These are phyloP conservation scores for Hymenochaete sp. DNA, from an alignment of 1,284 basidiomycete genomes.

Conservation along the genomic window DNA sequence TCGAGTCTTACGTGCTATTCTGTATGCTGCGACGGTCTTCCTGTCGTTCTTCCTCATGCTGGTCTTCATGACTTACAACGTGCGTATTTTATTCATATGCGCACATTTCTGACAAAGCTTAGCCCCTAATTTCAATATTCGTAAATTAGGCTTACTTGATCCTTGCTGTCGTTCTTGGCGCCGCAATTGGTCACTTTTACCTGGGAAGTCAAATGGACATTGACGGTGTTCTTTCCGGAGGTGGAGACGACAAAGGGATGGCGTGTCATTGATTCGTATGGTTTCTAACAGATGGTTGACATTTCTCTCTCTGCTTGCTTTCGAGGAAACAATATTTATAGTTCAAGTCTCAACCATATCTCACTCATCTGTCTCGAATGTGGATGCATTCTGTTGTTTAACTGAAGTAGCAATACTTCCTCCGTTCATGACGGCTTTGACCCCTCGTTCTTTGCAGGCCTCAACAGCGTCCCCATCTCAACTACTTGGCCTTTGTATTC, in stretches of 20 bases:
- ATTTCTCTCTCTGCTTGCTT: neutral
- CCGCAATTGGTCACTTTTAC: slow-evolving; percentile 63
- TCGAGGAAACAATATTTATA: no score
- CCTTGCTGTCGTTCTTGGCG: slow-evolving; percentile 61
- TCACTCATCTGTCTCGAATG: no score
- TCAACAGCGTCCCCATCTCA: no score
- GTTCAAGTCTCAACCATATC: no score
- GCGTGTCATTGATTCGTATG: slow-evolving; percentile 40
- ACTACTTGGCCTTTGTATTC: no score
- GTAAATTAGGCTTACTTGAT: slow-evolving; percentile 64
- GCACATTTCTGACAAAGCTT: neutral
- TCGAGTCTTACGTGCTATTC: slow-evolving; percentile 47
- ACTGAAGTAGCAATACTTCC: no score
- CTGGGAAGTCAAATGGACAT: slow-evolving; percentile 53
- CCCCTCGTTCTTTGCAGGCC: no score
- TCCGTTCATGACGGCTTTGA: no score
- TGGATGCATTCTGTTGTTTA: no score
- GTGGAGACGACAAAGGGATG: slow-evolving; percentile 45
- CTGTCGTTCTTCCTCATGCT: slow-evolving; percentile 83
- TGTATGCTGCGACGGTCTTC: slow-evolving; percentile 62
- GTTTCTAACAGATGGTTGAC: no score
- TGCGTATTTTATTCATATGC: slow-evolving; percentile 27
- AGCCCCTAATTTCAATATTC: no score
- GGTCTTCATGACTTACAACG: slow-evolving; percentile 84
- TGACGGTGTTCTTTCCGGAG: slow-evolving; percentile 43